Conservation (phyloP, 768 basidiomycete species). For the Tylopilus plumbeoviolaceoides region DNA sequence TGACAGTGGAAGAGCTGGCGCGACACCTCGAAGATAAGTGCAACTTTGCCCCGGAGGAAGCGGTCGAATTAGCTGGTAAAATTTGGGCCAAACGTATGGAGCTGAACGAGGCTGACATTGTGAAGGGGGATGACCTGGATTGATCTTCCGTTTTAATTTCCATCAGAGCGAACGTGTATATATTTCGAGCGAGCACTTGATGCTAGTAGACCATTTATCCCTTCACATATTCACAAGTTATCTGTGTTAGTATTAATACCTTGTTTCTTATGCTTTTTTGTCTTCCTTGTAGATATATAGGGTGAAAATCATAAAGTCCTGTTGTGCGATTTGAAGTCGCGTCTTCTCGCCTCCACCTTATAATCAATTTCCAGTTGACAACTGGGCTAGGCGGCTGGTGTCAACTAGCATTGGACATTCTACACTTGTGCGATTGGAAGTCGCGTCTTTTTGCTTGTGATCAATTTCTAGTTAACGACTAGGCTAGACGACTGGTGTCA, state of each 20-base stretch:
- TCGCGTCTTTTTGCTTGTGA: no score
- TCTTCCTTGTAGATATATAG: not conserved
- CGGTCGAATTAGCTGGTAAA: conserved; percentile 11
- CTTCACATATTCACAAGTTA: not conserved
- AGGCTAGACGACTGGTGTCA: no score
- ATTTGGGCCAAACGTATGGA: conserved; percentile 18
- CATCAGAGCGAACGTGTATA: not conserved
- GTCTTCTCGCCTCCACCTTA: no score
- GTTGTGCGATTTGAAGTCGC: no score
- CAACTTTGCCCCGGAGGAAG: conserved; percentile 9
- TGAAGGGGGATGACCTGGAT: conserved; percentile 3
- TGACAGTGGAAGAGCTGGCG: conserved; percentile 16
- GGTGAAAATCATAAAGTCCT: no score
- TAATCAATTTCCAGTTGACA: no score
- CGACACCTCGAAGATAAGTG: conserved; percentile 16
- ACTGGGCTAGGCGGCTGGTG: no score
- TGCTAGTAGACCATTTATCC: not conserved
- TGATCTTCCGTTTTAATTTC: not conserved
- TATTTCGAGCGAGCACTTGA: no score
- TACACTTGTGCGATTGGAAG: no score
- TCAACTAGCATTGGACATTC: no score
- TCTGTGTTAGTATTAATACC: no score
- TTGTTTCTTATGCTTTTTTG: not conserved
- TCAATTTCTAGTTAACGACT: no score
- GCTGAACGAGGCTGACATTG: not conserved